Conservation (phyloP, 2,329 filamentous ascomycete genomes). For the Hypoxylon sp. region DNA sequence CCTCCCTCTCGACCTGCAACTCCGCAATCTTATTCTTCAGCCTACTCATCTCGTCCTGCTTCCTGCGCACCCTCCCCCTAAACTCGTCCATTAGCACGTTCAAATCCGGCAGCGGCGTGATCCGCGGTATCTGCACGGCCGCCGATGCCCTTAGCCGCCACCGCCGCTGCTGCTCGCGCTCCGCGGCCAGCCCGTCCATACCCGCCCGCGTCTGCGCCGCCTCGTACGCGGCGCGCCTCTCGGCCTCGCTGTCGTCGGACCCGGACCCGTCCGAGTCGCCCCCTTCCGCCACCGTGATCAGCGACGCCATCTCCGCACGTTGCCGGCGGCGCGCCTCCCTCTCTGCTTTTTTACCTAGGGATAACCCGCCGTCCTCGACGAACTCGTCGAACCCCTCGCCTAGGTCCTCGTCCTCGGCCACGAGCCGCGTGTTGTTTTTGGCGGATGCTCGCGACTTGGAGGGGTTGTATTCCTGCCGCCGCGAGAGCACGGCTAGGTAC, state of each 20-base stretch:
- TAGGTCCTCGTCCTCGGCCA: constrained; percentile 89
- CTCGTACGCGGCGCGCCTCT: constrained; percentile 85
- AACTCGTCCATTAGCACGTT: constrained; percentile 75
- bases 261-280: constrained; percentile 59
- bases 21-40: constrained; percentile 68
- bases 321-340: constrained; percentile 74
- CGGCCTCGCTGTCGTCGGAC: constrained; percentile 76
- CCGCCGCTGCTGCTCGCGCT: constrained; percentile 56
- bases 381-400: constrained; percentile 95
- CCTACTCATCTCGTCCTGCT: constrained; percentile 66
- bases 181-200: constrained; percentile 76
- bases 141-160: constrained; percentile 52
- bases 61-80: constrained; percentile 68
- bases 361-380: constrained; percentile 84
- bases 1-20: constrained; percentile 69
- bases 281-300: constrained; percentile 85
- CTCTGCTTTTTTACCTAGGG: constrained; percentile 83
- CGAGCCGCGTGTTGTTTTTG: constrained; percentile 78
- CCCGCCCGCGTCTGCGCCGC: constrained; percentile 86
- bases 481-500: constrained; percentile 48
- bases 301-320: constrained; percentile 81
- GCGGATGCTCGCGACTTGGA: constrained; percentile 57
- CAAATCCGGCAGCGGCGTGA: constrained; percentile 82
- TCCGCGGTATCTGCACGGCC: constrained; percentile 61
- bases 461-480: constrained; percentile 54